A percentile compares a stretch with the other conserved stretches of the same genome.
These are phyloP conservation scores for Trematosphaeria pertusa DNA, from an alignment of 2,329 filamentous ascomycete species.

Conservation along the genomic window DNA sequence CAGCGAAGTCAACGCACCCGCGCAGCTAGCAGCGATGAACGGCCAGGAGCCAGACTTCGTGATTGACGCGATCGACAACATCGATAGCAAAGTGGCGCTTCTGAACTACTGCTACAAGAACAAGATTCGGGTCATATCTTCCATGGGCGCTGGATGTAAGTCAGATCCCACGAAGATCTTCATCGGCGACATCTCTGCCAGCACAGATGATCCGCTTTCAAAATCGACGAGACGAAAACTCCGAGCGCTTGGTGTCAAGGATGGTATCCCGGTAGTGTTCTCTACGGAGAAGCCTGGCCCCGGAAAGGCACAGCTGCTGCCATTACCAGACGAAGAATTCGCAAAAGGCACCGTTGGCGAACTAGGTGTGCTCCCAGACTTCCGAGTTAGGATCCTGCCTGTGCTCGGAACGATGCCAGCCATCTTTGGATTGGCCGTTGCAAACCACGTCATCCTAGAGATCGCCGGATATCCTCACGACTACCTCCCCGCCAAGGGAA, in stretches of 20 bases:
- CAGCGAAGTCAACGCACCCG: constrained; percentile 68
- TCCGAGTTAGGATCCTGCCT: constrained; percentile 91
- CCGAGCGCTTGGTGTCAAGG: constrained; percentile 76
- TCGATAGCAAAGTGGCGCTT: constrained; percentile 92
- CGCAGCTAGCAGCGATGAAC: constrained; percentile 72
- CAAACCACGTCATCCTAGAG: constrained; percentile 89
- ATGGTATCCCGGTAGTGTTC: constrained; percentile 89
- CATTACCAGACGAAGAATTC: constrained; percentile 87
- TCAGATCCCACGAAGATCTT: constrained; percentile 83
- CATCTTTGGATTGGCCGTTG: constrained; percentile 88
- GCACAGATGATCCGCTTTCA: constrained; percentile 87
- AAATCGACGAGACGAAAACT: constrained; percentile 81
- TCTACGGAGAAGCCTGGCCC: constrained; percentile 89
- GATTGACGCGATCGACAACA: constrained; percentile 98
- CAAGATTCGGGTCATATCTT: constrained; percentile 82
- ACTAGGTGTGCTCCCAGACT: constrained; percentile 87
- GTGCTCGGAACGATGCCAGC: constrained; percentile 97
- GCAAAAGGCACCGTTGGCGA: constrained; percentile 85
- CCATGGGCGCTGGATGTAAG: constrained; percentile 97
- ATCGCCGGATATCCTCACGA: constrained; percentile 85
- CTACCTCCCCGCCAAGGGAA: constrained; percentile 78
- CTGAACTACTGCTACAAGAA: constrained; percentile 86
- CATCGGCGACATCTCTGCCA: constrained; percentile 88
- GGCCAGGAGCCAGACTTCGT: constrained; percentile 79
- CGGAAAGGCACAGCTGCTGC: constrained; percentile 88